These are phyloP conservation scores for Tolypocladium inflatum DNA, from an alignment of 2,329 filamentous ascomycete species.

Conservation along the genomic window DNA sequence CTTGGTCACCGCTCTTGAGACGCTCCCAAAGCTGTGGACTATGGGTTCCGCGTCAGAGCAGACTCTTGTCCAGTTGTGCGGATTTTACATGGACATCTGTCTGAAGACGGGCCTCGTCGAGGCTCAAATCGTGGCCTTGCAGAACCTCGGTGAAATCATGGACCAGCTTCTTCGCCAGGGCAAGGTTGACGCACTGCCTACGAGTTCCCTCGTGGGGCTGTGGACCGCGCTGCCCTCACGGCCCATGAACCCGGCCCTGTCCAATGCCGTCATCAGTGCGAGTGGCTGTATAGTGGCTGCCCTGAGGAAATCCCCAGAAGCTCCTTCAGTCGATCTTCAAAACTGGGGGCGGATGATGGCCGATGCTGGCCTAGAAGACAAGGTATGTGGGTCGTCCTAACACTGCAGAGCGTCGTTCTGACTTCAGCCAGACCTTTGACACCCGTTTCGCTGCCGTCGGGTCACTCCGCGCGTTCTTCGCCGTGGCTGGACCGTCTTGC, in stretches of 20 bases:
- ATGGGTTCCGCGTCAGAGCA: constrained; percentile 12
- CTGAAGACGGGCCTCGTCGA: constrained; percentile 28
- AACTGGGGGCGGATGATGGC: constrained; percentile 42
- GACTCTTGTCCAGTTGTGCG: constrained; percentile 23
- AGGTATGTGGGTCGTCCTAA: constrained; percentile 21
- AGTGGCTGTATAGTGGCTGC: constrained; percentile 35
- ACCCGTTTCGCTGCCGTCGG: constrained; percentile 50
- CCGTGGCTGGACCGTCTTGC: constrained; percentile 8
- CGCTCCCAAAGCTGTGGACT: constrained; percentile 21
- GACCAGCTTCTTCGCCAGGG: constrained; percentile 25
- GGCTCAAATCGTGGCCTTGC: constrained; percentile 35
- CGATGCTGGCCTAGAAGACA: constrained; percentile 36
- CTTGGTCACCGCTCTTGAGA: constrained; percentile 26
- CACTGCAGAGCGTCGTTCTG: background rate
- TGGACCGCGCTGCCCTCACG: constrained; percentile 30
- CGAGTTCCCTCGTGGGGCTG: constrained; percentile 23
- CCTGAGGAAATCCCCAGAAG: constrained; percentile 12
- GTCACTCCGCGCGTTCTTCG: constrained; percentile 45
- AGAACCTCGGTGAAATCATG: constrained; percentile 36
- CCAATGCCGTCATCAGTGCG: constrained; percentile 37
- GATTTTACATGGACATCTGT: constrained; percentile 33
- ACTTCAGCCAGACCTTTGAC: constrained; percentile 45
- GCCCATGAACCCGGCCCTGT: constrained; percentile 36
- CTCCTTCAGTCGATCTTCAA: constrained; percentile 12
- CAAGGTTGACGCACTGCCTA: constrained; percentile 18